phyloP scores from a whole-genome alignment of 768 basidiomycete species.

The Hortiboletus campestris region DNA sequence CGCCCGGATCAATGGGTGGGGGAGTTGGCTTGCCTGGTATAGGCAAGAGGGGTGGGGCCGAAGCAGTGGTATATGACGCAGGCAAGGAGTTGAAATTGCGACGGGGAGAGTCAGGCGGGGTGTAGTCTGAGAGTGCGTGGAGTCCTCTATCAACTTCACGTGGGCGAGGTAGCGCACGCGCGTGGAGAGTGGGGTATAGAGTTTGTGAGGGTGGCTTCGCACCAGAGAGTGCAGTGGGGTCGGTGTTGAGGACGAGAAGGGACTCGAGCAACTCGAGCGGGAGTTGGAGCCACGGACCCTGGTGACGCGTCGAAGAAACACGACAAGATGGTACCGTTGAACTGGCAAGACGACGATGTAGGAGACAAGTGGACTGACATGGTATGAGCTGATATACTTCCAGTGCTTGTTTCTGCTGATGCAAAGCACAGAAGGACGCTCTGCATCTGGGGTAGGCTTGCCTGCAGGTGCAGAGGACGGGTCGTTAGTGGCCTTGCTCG shows the following conservation, averaged over 20 bases:
- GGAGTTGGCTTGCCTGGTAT: constrained; percentile 70
- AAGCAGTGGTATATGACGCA: constrained; percentile 29
- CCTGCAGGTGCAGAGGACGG: constrained; percentile 14
- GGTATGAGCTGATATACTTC: constrained; percentile 90
- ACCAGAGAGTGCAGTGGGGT: constrained; percentile 60
- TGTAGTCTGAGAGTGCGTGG: constrained; percentile 32
- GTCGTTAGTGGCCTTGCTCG: constrained; percentile 40
- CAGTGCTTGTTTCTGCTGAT: constrained; percentile 94
- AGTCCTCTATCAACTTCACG: constrained; percentile 46
- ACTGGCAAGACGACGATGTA: neutral
- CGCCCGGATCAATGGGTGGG: constrained; percentile 87
- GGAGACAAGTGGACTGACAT: constrained; percentile 49
- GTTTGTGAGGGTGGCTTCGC: constrained; percentile 43
- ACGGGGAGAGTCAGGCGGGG: constrained; percentile 47
- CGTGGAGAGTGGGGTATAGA: constrained; percentile 17
- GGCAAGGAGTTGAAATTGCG: constrained; percentile 36
- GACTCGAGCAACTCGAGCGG: constrained; percentile 85
- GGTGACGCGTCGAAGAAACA: neutral
- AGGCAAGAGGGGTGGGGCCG: constrained; percentile 49
- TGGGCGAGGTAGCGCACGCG: constrained; percentile 24
- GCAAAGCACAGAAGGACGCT: constrained; percentile 66
- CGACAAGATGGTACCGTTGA: neutral
- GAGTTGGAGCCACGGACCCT: constrained; percentile 93
- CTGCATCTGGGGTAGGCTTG: constrained; percentile 38
- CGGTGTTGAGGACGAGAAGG: constrained; percentile 71